Percentiles rank a stretch among this genome's conserved stretches.
phyloP scores from a whole-genome alignment of 2,329 filamentous ascomycete genomes.

The Trichoderma sp. region DNA sequence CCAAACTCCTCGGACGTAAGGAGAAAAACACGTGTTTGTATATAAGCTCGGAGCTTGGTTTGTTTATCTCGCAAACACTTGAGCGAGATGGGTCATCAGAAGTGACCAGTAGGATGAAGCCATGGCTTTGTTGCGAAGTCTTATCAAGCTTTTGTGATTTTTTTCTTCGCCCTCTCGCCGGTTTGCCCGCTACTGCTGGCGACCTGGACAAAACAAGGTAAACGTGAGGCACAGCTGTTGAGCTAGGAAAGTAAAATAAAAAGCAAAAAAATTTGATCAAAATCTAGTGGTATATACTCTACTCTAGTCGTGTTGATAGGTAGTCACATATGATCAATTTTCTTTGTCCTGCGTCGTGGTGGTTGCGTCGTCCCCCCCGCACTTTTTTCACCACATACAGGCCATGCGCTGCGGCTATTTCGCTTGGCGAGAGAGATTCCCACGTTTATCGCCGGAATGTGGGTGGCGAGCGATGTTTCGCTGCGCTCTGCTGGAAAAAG shows the following conservation, averaged over 20 bases:
- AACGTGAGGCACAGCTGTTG: constrained; percentile 4
- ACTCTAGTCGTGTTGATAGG: not conserved
- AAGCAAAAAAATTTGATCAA: constrained; percentile 8
- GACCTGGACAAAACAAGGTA: constrained; percentile 11
- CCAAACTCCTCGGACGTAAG: not conserved
- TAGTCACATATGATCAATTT: not conserved
- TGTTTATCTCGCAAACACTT: not conserved
- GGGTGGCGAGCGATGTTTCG: not conserved
- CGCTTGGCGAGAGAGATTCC: not conserved
- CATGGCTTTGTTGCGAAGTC: not conserved
- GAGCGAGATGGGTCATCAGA: not conserved
- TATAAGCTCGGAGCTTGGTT: not conserved
- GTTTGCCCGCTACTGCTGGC: not conserved
- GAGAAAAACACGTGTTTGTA: not conserved
- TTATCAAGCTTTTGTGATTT: not conserved
- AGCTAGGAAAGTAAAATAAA: constrained; percentile 18
- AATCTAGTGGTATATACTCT: not conserved
- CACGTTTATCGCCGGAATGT: not conserved
- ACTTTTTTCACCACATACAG: not conserved
- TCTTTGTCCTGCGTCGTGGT: not conserved
- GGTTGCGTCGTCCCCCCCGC: not conserved
- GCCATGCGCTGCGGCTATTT: not conserved
- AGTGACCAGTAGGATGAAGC: not conserved
- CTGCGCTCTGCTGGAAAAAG: not conserved
- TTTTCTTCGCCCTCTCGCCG: not conserved